phyloP scores from a whole-genome alignment of 495 filamentous ascomycete genomes.

The Jackrogersella minutella region DNA sequence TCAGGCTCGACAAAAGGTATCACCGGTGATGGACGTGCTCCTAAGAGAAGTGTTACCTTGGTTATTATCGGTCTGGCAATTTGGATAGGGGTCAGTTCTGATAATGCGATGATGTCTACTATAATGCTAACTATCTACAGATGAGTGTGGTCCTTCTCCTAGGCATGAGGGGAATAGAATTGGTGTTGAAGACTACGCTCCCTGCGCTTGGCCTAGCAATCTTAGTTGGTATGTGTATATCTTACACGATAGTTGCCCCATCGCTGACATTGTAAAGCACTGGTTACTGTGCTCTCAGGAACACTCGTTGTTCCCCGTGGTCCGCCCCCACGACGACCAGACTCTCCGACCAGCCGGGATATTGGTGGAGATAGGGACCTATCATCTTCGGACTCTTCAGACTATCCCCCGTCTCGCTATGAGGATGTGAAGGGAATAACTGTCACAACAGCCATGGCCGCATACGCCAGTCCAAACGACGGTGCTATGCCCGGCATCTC shows the following conservation, averaged over 20 bases:
- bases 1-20: constrained; percentile 35
- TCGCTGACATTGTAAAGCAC: constrained; percentile 40
- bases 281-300: constrained; percentile 47
- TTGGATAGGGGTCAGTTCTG: constrained; percentile 57
- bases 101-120: not conserved
- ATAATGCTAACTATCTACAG: constrained; percentile 44
- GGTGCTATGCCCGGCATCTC: constrained; percentile 29
- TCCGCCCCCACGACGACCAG: constrained; percentile 34
- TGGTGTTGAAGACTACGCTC: constrained; percentile 57
- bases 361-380: constrained; percentile 45
- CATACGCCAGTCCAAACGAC: constrained; percentile 41
- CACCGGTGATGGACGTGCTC: constrained; percentile 25
- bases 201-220: constrained; percentile 58
- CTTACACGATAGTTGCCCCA: not conserved
- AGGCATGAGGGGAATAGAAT: constrained; percentile 50
- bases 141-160: constrained; percentile 59
- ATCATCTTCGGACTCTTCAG: constrained; percentile 51
- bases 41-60: constrained; percentile 47
- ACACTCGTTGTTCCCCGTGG: constrained; percentile 40
- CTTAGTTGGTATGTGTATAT: constrained; percentile 54
- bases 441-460: constrained; percentile 48
- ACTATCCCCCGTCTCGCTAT: constrained; percentile 55
- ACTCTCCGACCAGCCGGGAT: constrained; percentile 38
- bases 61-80: constrained; percentile 53
- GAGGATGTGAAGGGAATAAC: constrained; percentile 55